Evolutionary conservation across 2,329 filamentous ascomycete genomes (phyloP).

Genomic region (Aspergillus fischeri): DNA sequence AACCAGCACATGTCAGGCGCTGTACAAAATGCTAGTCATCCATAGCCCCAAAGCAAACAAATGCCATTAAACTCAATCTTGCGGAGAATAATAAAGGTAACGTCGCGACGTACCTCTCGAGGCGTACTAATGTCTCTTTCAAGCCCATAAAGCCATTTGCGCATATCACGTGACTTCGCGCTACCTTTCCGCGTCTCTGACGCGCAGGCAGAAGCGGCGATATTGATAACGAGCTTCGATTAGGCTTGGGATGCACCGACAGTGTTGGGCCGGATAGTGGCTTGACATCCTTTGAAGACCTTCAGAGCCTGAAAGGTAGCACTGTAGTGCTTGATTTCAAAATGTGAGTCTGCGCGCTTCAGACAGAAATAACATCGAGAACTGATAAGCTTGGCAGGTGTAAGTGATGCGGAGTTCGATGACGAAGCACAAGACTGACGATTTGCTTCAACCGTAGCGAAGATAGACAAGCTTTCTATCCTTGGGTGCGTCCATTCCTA

Average conservation of each 20-base stretch:
- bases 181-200: constrained; percentile 16
- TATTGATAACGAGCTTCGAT: background rate
- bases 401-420: constrained; percentile 20
- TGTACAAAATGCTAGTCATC: too few species aligned
- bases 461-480: constrained; percentile 86
- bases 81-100: background rate
- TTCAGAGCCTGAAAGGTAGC: background rate
- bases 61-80: background rate
- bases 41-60: too few species aligned
- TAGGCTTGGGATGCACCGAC: background rate
- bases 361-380: background rate
- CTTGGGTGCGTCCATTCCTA: constrained; percentile 52
- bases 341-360: constrained; percentile 4
- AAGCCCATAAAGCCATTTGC: background rate
- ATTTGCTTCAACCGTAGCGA: constrained; percentile 49
- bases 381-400: constrained; percentile 23
- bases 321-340: background rate
- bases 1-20: too few species aligned
- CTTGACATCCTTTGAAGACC: background rate
- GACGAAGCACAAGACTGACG: background rate
- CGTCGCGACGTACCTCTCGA: background rate
- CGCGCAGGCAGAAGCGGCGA: constrained; percentile 14
- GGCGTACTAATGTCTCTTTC: background rate
- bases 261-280: background rate
- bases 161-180: constrained; percentile 13